These are phyloP conservation scores for Penicillium sp. DNA, from an alignment of 2,329 filamentous ascomycete species.

Conservation along the genomic window DNA sequence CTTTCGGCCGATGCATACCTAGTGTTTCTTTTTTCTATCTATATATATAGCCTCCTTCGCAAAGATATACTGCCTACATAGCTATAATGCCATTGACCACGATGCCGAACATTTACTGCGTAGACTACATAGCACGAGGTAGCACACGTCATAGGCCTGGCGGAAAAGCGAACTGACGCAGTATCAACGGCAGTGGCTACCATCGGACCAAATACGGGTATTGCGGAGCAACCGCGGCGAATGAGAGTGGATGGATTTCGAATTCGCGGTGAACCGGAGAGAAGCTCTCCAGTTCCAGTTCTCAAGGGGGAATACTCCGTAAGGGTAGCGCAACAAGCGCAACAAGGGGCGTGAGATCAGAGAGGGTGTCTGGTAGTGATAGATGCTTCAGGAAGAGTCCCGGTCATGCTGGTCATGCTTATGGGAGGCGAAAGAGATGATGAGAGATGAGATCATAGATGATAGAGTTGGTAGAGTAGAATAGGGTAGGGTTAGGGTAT, in stretches of 20 bases:
- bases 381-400: not conserved
- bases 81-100: not conserved
- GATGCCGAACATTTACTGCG: no score
- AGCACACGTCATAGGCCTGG: not conserved
- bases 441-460: slow-evolving; percentile 20
- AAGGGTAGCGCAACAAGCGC: slow-evolving; percentile 3
- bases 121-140: no score
- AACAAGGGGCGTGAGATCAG: not conserved
- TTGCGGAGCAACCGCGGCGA: slow-evolving; percentile 11
- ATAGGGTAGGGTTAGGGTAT: no score
- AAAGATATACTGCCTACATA: not conserved
- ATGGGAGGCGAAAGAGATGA: slow-evolving; percentile 9
- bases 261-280: slow-evolving; percentile 17
- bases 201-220: slow-evolving; percentile 19
- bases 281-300: no score
- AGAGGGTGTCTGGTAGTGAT: not conserved
- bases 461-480: not conserved
- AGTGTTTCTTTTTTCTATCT: not conserved
- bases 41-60: not conserved
- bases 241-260: slow-evolving; percentile 18
- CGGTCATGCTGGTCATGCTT: not conserved
- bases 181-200: slow-evolving; percentile 2
- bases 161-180: not conserved
- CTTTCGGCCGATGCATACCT: not conserved
- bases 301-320: slow-evolving; percentile 1